Evolutionary conservation across 495 filamentous ascomycete species (phyloP), one percentile per base, ranked within the genome.

Genomic region (Chaetomidium leptoderma): DNA sequence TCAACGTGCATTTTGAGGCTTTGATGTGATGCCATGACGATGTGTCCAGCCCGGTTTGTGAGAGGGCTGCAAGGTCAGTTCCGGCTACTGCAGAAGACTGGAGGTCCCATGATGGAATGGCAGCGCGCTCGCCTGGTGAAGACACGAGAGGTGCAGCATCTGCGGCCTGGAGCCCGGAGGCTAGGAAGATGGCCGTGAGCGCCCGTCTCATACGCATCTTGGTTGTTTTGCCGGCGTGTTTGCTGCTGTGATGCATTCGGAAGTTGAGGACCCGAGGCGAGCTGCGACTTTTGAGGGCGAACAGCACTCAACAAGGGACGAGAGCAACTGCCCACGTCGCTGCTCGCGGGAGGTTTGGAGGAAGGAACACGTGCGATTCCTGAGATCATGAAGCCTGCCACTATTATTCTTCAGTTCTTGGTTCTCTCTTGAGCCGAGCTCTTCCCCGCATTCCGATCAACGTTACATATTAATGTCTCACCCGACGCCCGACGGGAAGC

Each of bases 51-150:
- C 74, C 75, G 0, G 74, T 71, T 4, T 64, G 65, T 0, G 83
- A 85, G 19, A 85, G 66, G 0, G 44, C 51, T 1, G 63, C 42
- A 13, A 81, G 61, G 49, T 81, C 66, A 16, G 61, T 66, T 2
- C 68, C 62, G 0, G 67, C 67, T 45, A 61, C 60, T 1, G 74
- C 71, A 4, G 74, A 63, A 1, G 81, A 83, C 58, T 82, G 76
- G 21, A 87, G 63, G 53, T 80, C 69, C 84, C 84, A 86, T 47
- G 70, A 70, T 19, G 80, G 78, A 27, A 87, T 76, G 14, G 71
- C 61, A 1, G 72, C 69, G 4, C 57, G 59, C n/a, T 81, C 69
- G 19, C 80, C 74, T 3, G 56, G 26, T 3, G 49, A 14, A 11
- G 53, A 60, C 0, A 64, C 58, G 16, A 68, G 52, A 10, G 29